Evolutionary conservation across 2,329 filamentous ascomycete species (phyloP), one percentile per base, ranked within the genome.

Genomic region (Dothideomycetes sp.): DNA sequence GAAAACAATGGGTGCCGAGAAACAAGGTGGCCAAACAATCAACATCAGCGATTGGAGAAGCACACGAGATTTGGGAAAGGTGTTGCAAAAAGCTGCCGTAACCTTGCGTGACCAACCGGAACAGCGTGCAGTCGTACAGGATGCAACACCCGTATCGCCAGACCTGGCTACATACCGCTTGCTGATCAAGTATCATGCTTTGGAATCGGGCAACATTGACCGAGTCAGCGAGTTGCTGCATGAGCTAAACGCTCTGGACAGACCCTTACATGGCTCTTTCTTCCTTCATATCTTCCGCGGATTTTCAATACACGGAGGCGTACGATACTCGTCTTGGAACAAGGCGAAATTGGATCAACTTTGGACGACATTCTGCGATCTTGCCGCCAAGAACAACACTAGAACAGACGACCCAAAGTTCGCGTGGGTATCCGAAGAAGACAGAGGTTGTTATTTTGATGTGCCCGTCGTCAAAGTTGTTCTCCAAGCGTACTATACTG

Each of bases 201-300:
- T 75, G 15, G 67, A 68, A 13, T 67, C 77, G 3, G 89, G 89
- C 12, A 72, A 93, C 48, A 68, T 95, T 16, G 65, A 76, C 28
- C 77, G 77, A 47, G 77, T 93, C 10, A 74, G 76, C 9, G 72
- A 76, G 34, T 74, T 86, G 31, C 65, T 98, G 16, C 73, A 77
- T 33, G 89, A 96, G 57, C 94, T 95, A 86, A 76, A 74, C 42
- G 63, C 66, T 25, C 78, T 79, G 49, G 64, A 71, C 3, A 68
- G 94, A 3, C 74, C 78, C 0, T 64, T 89, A 12, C 78, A 89
- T 46, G 82, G 82, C 5, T 74, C 81, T 43, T 74, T 94, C 17
- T 95, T 89, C 53, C 68, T 91, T 25, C 72, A 82, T 6, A 67
- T 96, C 3, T 84, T 96, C 63, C 81, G 85, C 52, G 87, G 84